Evolutionary conservation across 306 rosid genomes (phyloP).

Genomic region (Dryas drummondii): DNA sequence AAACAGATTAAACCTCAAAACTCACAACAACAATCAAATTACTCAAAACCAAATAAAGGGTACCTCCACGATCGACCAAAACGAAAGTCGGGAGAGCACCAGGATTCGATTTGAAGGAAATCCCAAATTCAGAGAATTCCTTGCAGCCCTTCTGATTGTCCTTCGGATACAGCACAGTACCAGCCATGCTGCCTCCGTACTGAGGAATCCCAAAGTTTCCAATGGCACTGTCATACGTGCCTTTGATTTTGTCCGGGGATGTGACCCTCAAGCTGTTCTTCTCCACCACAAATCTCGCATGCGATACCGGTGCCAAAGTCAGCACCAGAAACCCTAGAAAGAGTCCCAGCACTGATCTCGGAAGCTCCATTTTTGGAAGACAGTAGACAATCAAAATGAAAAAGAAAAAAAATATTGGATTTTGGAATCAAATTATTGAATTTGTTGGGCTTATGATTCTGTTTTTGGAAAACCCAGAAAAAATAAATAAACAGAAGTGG

Average conservation of each 20-base stretch:
- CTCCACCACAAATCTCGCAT: conserved; percentile 89
- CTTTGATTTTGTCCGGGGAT: conserved; percentile 80
- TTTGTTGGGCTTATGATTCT: background rate
- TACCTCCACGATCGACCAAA: conserved; percentile 97
- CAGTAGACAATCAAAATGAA: conserved; percentile 8
- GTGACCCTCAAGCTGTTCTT: conserved; percentile 94
- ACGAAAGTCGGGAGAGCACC: conserved; percentile 92
- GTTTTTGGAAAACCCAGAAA: background rate
- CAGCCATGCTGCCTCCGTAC: conserved; percentile 98
- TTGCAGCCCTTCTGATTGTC: conserved; percentile 87
- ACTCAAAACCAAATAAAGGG: conserved; percentile 14
- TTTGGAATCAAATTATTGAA: conserved; percentile 21
- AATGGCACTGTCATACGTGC: conserved; percentile 84
- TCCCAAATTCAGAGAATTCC: conserved; percentile 66
- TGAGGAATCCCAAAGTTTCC: conserved; percentile 99
- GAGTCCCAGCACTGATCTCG: conserved; percentile 39
- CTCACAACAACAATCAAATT: conserved; percentile 14
- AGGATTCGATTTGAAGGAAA: conserved; percentile 65
- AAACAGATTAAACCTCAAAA: background rate
- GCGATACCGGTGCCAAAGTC: conserved; percentile 40
- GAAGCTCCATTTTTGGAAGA: conserved; percentile 58
- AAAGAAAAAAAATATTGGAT: conserved; percentile 16
- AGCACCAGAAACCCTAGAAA: conserved; percentile 70
- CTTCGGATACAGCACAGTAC: conserved; percentile 73
- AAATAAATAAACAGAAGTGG: background rate